A percentile compares a stretch with the other conserved stretches of the same genome.
Evolutionary conservation across 257 asterid genomes (phyloP).

Genomic region (Gynochthodes officinalis): DNA sequence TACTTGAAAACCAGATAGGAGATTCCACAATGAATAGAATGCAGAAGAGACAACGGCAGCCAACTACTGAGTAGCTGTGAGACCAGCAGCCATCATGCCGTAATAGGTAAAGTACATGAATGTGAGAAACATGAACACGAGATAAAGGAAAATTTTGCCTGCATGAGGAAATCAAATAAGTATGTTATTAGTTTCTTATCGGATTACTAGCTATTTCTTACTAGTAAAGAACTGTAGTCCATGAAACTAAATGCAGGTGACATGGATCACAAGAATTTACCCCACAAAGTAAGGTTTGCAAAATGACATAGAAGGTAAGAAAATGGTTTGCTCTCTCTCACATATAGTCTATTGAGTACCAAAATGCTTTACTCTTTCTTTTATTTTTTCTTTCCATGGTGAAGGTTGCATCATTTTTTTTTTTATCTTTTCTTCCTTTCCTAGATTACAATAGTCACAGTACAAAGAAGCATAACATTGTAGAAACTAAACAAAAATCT

Average conservation of each 20-base stretch:
- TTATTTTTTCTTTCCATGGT: background rate
- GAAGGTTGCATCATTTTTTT: background rate
- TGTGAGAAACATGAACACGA: conserved; percentile 50
- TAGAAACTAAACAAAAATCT: too few relatives aligned
- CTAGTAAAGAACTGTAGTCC: too few relatives aligned
- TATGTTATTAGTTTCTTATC: too few relatives aligned
- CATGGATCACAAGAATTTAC: too few relatives aligned
- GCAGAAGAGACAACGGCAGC: conserved; percentile 58
- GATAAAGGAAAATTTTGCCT: conserved; percentile 48
- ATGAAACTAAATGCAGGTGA: too few relatives aligned
- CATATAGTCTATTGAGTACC: too few relatives aligned
- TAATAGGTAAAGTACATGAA: conserved; percentile 58
- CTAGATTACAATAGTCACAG: too few relatives aligned
- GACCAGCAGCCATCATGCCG: conserved; percentile 72
- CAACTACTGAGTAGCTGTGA: conserved; percentile 53
- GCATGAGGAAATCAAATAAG: conserved; percentile 10
- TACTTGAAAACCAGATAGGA: conserved; percentile 58
- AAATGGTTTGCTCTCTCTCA: background rate
- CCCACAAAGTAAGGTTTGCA: too few relatives aligned
- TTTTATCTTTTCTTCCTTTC: too few relatives aligned
- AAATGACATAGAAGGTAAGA: background rate
- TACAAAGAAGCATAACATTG: too few relatives aligned
- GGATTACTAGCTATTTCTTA: too few relatives aligned
- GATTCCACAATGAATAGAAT: conserved; percentile 60
- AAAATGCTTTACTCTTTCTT: background rate